Evolutionary conservation across 1,139 yeast species (phyloP), one percentile per base, ranked within the genome.

Genomic region (Magnusiomyces ingens): DNA sequence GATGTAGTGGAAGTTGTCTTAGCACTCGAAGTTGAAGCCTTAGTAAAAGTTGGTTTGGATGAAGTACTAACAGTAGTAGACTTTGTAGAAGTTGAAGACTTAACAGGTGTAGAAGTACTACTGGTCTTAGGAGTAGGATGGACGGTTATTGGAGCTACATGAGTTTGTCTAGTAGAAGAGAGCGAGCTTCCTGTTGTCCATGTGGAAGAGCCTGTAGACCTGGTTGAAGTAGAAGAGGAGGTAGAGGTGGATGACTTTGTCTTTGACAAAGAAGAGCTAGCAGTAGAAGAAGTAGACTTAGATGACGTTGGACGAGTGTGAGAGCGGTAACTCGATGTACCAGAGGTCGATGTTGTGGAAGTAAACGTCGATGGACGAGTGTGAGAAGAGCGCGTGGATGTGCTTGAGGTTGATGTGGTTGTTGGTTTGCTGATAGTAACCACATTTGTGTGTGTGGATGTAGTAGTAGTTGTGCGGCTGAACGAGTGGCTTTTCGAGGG

Each of bases 201-300:
- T n/a, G 18, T 37, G 41, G 41, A 37, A 12, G 41, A n/a, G 41
- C 42, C 51, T 13, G 69, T 57, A 6, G 62, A 55, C 17, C 61
- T 49, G 36, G 52, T 22, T 19, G 58, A 29, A 42, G 59, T 48
- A 22, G 59, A 44, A 11, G 55, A 38, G 37, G 55, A 49, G 36
- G 52, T 45, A n/a, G 36, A 48, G 8, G 56, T 42, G 19, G 62
- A 45, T 10, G 55, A 48, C 18, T 58, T 43, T 3, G 68, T 55
- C 3, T 62, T 55, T 15, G 62, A 49, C 26, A 49, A 19, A 18
- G 59, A 32, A 37, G 57, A 47, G 18, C 58, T 42, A 8, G 55
- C 38, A 40, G 55, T 50, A 37, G 53, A 45, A 15, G 41, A 37
- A 13, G 12, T 35, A 35, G 13, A 35, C 10, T 13, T 35, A 35